A percentile compares a stretch with the other conserved stretches of the same genome.
Conservation (phyloP, 352 stramenopile genomes). For the Pythium folliculosum region DNA sequence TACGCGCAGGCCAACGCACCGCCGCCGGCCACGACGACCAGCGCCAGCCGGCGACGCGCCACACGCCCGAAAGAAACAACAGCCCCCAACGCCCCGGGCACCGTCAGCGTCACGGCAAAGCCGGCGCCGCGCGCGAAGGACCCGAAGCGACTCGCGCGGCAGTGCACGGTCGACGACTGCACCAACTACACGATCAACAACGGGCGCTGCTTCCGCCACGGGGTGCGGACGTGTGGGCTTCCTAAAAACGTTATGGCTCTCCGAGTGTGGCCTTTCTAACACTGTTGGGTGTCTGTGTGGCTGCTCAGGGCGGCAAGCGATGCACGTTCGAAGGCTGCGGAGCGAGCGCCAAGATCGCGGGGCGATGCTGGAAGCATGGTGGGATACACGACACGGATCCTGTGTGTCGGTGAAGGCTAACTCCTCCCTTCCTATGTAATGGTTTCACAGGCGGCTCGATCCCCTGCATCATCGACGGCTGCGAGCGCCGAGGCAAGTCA, state of each 20-base stretch:
- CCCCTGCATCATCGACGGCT: constrained; percentile 28
- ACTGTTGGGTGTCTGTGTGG: too few species aligned
- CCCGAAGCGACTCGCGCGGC: too few species aligned
- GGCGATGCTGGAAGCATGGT: constrained; percentile 56
- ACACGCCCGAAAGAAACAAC: too few species aligned
- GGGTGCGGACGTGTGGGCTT: constrained; percentile 21
- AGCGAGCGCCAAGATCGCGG: constrained; percentile 37
- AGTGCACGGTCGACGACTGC: constrained; percentile 38
- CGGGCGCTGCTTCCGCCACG: constrained; percentile 44
- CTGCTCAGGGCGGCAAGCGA: constrained; percentile 48
- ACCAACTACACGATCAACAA: constrained; percentile 45
- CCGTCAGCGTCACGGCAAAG: too few species aligned
- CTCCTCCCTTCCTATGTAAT: neutral
- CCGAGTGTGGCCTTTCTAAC: neutral
- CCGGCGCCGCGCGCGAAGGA: too few species aligned
- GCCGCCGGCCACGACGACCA: too few species aligned
- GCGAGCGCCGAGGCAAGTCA: constrained; percentile 21
- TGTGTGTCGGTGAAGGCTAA: neutral
- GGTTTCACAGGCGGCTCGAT: constrained; percentile 19
- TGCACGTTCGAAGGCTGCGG: constrained; percentile 40
- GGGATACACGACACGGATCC: neutral
- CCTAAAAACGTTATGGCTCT: neutral
- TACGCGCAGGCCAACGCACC: too few species aligned
- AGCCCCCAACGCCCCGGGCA: too few species aligned
- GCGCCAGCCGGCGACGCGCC: too few species aligned